phyloP scores from a whole-genome alignment of 805 yeast species.

The Blastobotrys robertii region DNA sequence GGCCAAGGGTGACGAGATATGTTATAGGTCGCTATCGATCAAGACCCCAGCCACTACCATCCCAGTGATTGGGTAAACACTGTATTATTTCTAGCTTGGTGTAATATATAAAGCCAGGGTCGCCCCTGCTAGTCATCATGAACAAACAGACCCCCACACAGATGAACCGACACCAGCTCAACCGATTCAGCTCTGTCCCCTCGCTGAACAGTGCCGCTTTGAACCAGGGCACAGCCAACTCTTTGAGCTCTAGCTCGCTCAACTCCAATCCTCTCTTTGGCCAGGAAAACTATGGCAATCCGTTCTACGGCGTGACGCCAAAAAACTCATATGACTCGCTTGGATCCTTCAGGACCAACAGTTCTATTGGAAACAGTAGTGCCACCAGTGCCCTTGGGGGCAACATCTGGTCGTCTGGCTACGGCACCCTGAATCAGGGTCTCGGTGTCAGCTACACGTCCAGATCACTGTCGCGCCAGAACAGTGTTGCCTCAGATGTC shows the following conservation, averaged over 20 bases:
- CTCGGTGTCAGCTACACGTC: no score
- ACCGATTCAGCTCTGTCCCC: conserved; percentile 1
- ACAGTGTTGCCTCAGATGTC: no score
- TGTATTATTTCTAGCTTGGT: not conserved
- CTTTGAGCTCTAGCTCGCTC: not conserved
- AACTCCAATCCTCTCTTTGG: not conserved
- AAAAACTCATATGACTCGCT: conserved; percentile 14
- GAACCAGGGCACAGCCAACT: not conserved
- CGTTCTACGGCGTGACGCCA: conserved; percentile 7
- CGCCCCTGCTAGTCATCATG: not conserved
- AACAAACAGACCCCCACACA: not conserved
- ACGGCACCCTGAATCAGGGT: not conserved
- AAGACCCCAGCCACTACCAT: not conserved
- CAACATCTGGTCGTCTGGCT: conserved; percentile 1
- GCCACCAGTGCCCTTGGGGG: conserved; percentile 2
- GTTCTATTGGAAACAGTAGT: conserved; percentile 5
- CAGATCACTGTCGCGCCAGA: no score
- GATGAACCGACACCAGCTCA: conserved; percentile 1
- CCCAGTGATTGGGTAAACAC: not conserved
- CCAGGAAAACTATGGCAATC: not conserved
- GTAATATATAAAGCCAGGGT: not conserved
- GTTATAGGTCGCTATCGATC: not conserved
- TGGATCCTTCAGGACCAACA: conserved; percentile 8
- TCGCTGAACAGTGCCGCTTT: not conserved
- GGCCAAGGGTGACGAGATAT: not conserved